Evolutionary conservation across 2,329 filamentous ascomycete species (phyloP), one percentile per base, ranked within the genome.

Genomic region (Thermothelomyces thermophilus): DNA sequence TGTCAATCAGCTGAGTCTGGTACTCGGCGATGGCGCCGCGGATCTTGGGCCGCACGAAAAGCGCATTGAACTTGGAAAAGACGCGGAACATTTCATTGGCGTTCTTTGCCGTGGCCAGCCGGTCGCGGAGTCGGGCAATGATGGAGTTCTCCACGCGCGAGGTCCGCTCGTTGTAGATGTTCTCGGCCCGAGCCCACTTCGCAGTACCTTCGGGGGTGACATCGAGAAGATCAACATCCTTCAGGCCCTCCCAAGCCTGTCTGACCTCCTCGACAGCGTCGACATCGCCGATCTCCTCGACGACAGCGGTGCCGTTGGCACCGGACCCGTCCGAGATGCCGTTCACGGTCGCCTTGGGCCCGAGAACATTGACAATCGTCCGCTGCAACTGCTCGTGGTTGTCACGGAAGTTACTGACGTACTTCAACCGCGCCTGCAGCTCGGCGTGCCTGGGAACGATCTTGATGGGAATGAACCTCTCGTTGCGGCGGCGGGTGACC

Each of bases 1-100:
- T 95, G 62, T 96, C 90, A 66, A 99, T 95, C 30, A 99, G 82
- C 68, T 96, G 90, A 4, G 91, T 93, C 68, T 99, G 93, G 66
- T 98, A 98, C 70, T 98, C 91, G 37, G 90, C 87, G 63, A 98
- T 98, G 48, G 93, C 94, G 58, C 94, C 90, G 58, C 93, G 85
- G 70, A 99, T 97, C 76, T 98, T 98, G n/a, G 93, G 93, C 52
- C 93, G 83, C 50, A 99, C 91, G 60, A 99, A 95, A 26, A 99
- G 83, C 2, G 93, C 93, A 65, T 99, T 99, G 79, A 99, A 99
- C 66, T 97, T 97, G 46, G 93, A 97, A 67, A 98, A 98, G 54
- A 99, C 93, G 48, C 94, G 87, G 68, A 99, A 99, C 93, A 98
- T 99, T 70, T 98, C 94, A 64, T 95, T 97, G 35, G 93, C 93